Conservation (phyloP, 192 early-diverging fungal species). For the Linnemannia hyalina region DNA sequence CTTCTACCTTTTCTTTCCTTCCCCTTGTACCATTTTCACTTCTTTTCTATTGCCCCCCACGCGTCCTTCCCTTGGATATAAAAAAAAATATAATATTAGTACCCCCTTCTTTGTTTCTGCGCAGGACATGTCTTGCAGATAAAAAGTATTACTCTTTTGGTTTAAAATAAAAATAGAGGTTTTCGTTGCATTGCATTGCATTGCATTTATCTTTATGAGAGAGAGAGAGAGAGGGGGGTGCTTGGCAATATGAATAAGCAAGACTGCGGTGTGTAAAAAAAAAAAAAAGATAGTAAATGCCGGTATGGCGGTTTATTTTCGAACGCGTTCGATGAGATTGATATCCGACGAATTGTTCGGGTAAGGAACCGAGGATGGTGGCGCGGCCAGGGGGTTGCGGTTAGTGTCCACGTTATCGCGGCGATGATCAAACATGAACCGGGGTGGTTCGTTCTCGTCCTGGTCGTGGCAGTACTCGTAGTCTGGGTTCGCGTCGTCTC, state of each 20-base stretch:
- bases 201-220: too few relatives aligned
- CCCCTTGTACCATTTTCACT: neutral
- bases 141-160: neutral
- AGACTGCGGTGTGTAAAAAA: too few relatives aligned
- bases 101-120: neutral
- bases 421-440: constrained; percentile 33
- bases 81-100: neutral
- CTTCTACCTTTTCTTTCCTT: neutral
- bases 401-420: constrained; percentile 29
- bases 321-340: neutral
- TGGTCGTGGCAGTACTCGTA: constrained; percentile 21
- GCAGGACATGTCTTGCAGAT: neutral
- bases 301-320: neutral
- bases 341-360: constrained; percentile 9
- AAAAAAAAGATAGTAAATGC: too few relatives aligned
- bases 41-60: neutral
- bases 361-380: neutral
- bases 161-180: neutral
- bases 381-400: constrained; percentile 2
- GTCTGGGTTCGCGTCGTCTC: neutral
- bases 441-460: constrained; percentile 3
- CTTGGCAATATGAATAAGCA: too few relatives aligned
- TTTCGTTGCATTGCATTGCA: too few relatives aligned
- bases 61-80: neutral
- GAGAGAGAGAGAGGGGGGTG: too few relatives aligned